phyloP scores from a whole-genome alignment of 148 eudicot genomes.

The Rhododendron kiyosumense region DNA sequence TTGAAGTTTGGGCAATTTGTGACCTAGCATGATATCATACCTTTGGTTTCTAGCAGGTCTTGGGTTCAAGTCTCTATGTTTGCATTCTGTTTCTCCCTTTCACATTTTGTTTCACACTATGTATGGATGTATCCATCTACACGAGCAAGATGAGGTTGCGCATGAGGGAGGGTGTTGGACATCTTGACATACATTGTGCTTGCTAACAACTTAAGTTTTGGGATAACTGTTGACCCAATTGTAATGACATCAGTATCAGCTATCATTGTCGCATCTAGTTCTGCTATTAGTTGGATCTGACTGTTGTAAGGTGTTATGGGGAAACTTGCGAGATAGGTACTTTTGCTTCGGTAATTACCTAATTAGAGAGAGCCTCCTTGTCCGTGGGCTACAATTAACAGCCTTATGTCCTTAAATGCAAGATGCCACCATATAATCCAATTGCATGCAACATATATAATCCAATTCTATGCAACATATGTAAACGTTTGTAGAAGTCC shows the following conservation, averaged over 20 bases:
- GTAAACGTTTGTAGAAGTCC: neutral
- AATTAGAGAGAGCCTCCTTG: neutral
- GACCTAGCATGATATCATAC: neutral
- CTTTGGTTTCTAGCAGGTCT: neutral
- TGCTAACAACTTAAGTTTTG: neutral
- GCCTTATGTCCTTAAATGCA: neutral
- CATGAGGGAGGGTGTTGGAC: neutral
- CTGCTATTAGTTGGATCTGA: neutral
- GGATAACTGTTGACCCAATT: neutral
- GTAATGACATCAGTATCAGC: neutral
- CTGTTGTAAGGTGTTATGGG: neutral
- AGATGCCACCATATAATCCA: neutral
- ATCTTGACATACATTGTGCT: neutral
- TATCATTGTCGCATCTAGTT: neutral
- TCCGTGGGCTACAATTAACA: neutral
- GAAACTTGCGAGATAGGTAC: neutral
- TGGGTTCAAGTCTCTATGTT: neutral
- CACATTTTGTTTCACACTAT: neutral
- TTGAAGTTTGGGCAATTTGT: neutral
- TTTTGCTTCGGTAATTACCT: neutral
- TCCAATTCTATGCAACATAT: neutral
- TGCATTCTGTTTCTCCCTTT: neutral
- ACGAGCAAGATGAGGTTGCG: neutral
- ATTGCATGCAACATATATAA: neutral
- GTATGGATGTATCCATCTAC: neutral